These are phyloP conservation scores for Tephrocybe sp. DNA, from an alignment of 768 basidiomycete species.

Conservation along the genomic window DNA sequence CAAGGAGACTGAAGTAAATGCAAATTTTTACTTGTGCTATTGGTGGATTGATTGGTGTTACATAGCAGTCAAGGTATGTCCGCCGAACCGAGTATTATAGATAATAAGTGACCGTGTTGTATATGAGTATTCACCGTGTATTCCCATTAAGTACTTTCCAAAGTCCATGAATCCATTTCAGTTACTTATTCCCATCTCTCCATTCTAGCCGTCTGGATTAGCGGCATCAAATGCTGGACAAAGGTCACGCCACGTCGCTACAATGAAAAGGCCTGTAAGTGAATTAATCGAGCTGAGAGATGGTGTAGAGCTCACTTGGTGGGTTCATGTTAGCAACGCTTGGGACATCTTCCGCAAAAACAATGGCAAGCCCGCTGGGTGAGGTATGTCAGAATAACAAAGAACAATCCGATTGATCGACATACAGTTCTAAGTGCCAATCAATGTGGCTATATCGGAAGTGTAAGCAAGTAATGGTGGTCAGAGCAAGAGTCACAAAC, in stretches of 20 bases:
- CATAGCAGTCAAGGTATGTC: too few relatives aligned
- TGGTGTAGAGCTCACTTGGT: conserved; percentile 19
- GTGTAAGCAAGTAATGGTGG: neutral
- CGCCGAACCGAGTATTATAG: too few relatives aligned
- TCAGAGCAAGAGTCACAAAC: conserved; percentile 16
- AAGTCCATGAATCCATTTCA: too few relatives aligned
- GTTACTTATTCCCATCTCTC: too few relatives aligned
- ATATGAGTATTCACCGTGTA: too few relatives aligned
- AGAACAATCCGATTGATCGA: conserved; percentile 1
- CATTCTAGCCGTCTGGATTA: neutral
- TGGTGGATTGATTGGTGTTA: too few relatives aligned
- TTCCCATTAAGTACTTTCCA: too few relatives aligned
- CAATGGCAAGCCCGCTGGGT: conserved; percentile 29
- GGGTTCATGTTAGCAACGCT: conserved; percentile 16
- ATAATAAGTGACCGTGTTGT: too few relatives aligned
- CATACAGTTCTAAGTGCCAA: conserved; percentile 45
- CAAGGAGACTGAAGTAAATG: too few relatives aligned
- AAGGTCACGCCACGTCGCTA: conserved; percentile 7
- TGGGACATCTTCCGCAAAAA: conserved; percentile 34
- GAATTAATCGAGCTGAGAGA: neutral
- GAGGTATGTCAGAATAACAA: neutral
- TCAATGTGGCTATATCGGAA: conserved; percentile 35
- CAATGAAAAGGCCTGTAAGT: neutral
- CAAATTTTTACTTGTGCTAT: too few relatives aligned
- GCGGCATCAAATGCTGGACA: conserved; percentile 8